A percentile compares a stretch with the other conserved stretches of the same genome.
These are phyloP conservation scores for Vitis hybrid DNA, from an alignment of 177 flowering plant species.

Conservation along the genomic window DNA sequence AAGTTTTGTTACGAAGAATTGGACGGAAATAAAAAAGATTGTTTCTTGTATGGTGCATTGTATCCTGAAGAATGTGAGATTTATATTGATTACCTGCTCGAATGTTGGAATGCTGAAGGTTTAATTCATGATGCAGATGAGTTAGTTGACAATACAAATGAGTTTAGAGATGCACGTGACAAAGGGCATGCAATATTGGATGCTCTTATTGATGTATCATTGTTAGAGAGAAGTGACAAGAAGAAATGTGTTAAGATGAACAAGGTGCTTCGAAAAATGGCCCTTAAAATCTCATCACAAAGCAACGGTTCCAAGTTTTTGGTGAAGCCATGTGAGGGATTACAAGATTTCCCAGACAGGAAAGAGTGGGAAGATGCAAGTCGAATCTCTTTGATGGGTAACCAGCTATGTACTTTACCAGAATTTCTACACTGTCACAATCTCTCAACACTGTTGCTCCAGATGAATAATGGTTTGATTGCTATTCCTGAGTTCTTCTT, in stretches of 20 bases:
- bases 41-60: slow-evolving; percentile 18
- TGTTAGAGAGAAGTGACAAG: slow-evolving; percentile 8
- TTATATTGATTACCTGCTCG: slow-evolving; percentile 8
- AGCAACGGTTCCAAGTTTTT: not conserved
- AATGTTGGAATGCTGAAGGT: slow-evolving; percentile 19
- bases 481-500: slow-evolving; percentile 13
- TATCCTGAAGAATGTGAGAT: slow-evolving; percentile 18
- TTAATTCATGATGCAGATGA: not conserved
- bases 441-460: slow-evolving; percentile 19
- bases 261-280: slow-evolving; percentile 7
- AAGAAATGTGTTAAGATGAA: slow-evolving; percentile 12
- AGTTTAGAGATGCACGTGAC: slow-evolving; percentile 1
- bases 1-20: slow-evolving; percentile 5
- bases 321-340: not conserved
- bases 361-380: slow-evolving; percentile 8
- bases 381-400: slow-evolving; percentile 15
- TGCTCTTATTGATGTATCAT: slow-evolving; percentile 9
- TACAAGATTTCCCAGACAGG: not conserved
- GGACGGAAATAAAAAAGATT: not conserved
- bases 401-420: slow-evolving; percentile 10
- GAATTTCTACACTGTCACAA: slow-evolving; percentile 1
- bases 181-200: slow-evolving; percentile 6
- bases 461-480: slow-evolving; percentile 1
- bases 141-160: not conserved
- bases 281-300: not conserved